phyloP scores from a whole-genome alignment of 441 rosid species.

The Metrosideros polymorpha region DNA sequence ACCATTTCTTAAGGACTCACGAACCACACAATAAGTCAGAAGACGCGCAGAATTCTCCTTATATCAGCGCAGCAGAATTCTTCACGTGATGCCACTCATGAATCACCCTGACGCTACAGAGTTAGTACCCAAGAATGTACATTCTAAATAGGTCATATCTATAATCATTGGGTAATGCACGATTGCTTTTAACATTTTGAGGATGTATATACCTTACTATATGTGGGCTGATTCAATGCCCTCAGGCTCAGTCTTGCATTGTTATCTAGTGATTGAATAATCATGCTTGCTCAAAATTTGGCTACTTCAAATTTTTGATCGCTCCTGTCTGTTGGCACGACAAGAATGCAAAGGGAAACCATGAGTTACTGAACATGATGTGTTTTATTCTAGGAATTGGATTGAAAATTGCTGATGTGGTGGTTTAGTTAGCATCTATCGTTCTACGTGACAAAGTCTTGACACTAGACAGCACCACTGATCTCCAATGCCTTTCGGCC shows the following conservation, averaged over 20 bases:
- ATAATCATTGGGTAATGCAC: background rate
- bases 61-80: background rate
- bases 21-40: background rate
- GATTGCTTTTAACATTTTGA: background rate
- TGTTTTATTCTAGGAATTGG: no score
- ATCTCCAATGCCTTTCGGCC: background rate
- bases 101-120: background rate
- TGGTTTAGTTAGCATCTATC: no score
- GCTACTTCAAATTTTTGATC: background rate
- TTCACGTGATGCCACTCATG: background rate
- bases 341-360: background rate
- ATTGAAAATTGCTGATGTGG: no score
- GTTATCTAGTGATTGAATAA: background rate
- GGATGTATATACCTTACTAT: background rate
- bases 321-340: background rate
- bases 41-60: background rate
- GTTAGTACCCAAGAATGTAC: no score
- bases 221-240: background rate
- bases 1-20: slow-evolving; percentile 16
- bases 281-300: background rate
- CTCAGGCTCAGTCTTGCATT: background rate
- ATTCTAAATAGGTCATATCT: no score
- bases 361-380: no score
- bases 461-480: background rate
- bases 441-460: no score